Conservation (phyloP, 2,329 filamentous ascomycete species). For the Herpotrichia juniperi region DNA sequence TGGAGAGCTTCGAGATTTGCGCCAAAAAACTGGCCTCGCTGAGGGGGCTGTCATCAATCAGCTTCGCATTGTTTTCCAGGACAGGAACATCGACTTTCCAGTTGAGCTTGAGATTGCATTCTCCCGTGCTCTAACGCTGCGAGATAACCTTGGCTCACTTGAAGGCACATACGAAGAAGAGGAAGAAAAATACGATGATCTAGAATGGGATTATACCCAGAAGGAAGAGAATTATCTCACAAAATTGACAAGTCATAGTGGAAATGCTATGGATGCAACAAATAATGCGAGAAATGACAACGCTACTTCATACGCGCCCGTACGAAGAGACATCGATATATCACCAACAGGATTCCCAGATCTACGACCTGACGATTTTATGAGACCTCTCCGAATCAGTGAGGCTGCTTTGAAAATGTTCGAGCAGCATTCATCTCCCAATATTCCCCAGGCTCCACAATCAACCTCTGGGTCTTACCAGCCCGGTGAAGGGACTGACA, state of each 20-base stretch:
- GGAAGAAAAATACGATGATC: slow-evolving; percentile 5
- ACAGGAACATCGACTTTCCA: slow-evolving; percentile 1
- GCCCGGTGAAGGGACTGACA: neutral
- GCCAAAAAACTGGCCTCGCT: neutral
- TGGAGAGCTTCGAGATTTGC: neutral
- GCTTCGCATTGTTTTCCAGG: neutral
- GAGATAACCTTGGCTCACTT: slow-evolving; percentile 2
- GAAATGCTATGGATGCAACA: too few species aligned
- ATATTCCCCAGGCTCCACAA: neutral
- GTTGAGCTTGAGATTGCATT: neutral
- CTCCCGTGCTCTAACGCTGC: neutral
- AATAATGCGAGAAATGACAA: too few species aligned
- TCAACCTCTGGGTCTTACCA: neutral
- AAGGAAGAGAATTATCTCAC: neutral
- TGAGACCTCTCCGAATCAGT: too few species aligned
- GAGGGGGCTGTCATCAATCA: neutral
- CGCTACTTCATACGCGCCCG: too few species aligned
- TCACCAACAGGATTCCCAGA: neutral
- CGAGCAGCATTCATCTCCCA: too few species aligned
- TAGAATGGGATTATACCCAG: slow-evolving; percentile 8
- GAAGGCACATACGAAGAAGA: slow-evolving; percentile 7
- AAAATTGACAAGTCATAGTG: too few species aligned
- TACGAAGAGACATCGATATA: too few species aligned
- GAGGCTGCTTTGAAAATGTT: too few species aligned
- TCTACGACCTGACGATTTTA: neutral